Conservation (phyloP, 768 basidiomycete species). For the Calocybe cyanea region DNA sequence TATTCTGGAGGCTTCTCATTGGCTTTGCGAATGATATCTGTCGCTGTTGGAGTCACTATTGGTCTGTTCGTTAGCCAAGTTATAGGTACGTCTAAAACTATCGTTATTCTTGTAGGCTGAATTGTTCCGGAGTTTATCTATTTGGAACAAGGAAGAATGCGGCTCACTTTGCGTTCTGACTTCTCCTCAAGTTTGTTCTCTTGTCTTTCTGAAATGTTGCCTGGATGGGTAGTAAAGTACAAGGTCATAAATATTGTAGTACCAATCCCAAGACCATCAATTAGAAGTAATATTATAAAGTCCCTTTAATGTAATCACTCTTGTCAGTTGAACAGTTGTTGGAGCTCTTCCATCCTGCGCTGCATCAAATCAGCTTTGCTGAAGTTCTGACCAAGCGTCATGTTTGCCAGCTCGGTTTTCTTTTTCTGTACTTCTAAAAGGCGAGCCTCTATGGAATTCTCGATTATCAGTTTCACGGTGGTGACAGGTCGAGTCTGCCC, state of each 20-base stretch:
- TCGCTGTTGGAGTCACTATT: slow-evolving; percentile 82
- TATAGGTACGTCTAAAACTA: slow-evolving; percentile 31
- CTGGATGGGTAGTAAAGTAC: background rate
- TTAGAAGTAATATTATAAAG: slow-evolving; percentile 25
- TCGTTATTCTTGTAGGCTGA: background rate
- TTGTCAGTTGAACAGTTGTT: slow-evolving; percentile 60
- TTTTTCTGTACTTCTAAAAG: slow-evolving; percentile 91
- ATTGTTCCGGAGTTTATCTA: slow-evolving; percentile 49
- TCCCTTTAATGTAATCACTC: slow-evolving; percentile 21
- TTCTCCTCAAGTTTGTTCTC: background rate
- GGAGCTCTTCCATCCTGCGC: slow-evolving; percentile 85
- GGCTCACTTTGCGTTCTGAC: slow-evolving; percentile 72
- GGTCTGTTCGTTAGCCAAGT: slow-evolving; percentile 82
- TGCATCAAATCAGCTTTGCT: slow-evolving; percentile 86
- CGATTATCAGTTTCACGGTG: slow-evolving; percentile 90
- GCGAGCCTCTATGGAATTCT: slow-evolving; percentile 89
- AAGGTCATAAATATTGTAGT: slow-evolving; percentile 14
- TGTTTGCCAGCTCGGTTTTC: slow-evolving; percentile 91
- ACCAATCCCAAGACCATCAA: slow-evolving; percentile 17
- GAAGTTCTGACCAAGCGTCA: slow-evolving; percentile 85
- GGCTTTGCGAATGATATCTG: slow-evolving; percentile 78
- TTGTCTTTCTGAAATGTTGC: background rate
- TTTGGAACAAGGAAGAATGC: slow-evolving; percentile 71
- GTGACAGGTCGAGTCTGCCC: slow-evolving; percentile 92
- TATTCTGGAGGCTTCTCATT: slow-evolving; percentile 78